Conservation (phyloP, 495 filamentous ascomycete species). For the Tirmania nivea region DNA sequence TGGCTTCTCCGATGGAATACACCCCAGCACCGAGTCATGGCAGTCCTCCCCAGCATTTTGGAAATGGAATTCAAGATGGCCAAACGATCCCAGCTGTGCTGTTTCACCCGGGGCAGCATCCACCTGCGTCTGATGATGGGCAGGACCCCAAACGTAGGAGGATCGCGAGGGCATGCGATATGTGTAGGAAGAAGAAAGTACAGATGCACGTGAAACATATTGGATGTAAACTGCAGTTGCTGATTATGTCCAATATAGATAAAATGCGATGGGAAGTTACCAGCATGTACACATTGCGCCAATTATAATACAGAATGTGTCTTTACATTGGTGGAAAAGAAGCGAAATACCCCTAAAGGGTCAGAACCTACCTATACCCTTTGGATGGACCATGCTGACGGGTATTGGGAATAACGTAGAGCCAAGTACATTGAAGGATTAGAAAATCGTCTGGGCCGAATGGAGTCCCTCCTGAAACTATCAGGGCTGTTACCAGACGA, state of each 20-base stretch:
- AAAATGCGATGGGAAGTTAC: constrained; percentile 93
- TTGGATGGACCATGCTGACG: constrained; percentile 4
- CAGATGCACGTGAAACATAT: neutral
- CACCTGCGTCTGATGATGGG: constrained; percentile 31
- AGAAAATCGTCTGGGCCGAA: constrained; percentile 79
- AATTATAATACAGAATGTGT: constrained; percentile 98
- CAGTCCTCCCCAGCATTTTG: constrained; percentile 3
- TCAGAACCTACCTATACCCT: constrained; percentile 23
- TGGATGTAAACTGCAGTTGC: neutral
- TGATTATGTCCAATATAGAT: constrained; percentile 28
- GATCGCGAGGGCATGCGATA: constrained; percentile 92
- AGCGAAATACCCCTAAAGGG: constrained; percentile 93
- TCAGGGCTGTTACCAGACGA: constrained; percentile 76
- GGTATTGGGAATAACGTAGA: constrained; percentile 22
- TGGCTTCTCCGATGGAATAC: neutral
- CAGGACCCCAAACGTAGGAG: constrained; percentile 78
- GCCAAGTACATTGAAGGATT: constrained; percentile 97
- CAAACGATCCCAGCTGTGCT: constrained; percentile 21
- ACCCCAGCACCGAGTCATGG: neutral
- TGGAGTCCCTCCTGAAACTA: constrained; percentile 75
- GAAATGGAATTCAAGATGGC: constrained; percentile 5
- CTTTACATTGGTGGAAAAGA: constrained; percentile 97
- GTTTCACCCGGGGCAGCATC: constrained; percentile 18
- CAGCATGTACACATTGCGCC: constrained; percentile 82
- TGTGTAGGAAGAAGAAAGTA: constrained; percentile 92